phyloP scores from a whole-genome alignment of 1,139 yeast species.

The Zhuliangozyma parablackwelliae region DNA sequence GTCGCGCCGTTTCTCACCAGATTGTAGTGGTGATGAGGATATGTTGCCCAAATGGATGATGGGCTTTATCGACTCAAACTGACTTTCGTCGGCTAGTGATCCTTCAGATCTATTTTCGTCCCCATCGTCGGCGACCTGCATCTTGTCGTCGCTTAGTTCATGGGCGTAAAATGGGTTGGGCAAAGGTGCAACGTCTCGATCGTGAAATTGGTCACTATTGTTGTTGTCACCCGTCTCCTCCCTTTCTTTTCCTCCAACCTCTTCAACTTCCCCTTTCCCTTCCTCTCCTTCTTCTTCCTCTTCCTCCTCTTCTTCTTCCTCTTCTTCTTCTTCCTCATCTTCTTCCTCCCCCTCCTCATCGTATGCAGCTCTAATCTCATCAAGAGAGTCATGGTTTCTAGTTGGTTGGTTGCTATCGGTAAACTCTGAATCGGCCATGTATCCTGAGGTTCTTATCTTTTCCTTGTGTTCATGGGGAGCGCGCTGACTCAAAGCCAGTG shows the following conservation, averaged over 20 bases:
- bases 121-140: conserved; percentile 9
- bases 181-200: conserved; percentile 13
- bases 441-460: conserved; percentile 11
- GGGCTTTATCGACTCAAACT: conserved; percentile 9
- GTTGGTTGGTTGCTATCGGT: conserved; percentile 12
- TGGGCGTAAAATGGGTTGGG: conserved; percentile 17
- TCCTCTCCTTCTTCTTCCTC: no score
- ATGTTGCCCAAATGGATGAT: not conserved
- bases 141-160: conserved; percentile 5
- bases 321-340: no score
- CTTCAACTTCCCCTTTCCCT: no score
- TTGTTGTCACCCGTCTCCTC: no score
- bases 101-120: conserved; percentile 24
- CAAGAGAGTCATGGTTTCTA: conserved; percentile 1
- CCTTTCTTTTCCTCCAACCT: no score
- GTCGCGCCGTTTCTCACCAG: not conserved
- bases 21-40: not conserved
- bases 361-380: conserved; percentile 2
- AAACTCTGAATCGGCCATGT: conserved; percentile 19
- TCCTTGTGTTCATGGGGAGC: conserved; percentile 4
- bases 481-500: no score
- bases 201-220: no score
- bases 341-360: no score
- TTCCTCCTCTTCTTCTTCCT: no score
- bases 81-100: conserved; percentile 23